Conservation (phyloP, 768 basidiomycete genomes). For the Lactarius tabidus region DNA sequence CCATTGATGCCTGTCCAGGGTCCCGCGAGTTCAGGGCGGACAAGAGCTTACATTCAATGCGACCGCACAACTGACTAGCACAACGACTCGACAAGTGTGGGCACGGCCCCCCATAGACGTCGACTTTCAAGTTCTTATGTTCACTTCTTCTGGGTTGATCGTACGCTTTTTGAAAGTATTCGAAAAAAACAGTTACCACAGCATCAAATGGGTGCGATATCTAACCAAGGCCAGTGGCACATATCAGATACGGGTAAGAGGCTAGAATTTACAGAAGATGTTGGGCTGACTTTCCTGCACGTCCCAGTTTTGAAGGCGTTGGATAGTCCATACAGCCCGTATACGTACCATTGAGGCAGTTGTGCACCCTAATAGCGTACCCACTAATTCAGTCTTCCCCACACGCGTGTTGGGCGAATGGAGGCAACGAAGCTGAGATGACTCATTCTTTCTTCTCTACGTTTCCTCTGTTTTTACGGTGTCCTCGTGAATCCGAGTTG, state of each 20-base stretch:
- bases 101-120: conserved; percentile 96
- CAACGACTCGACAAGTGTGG: conserved; percentile 94
- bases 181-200: conserved; percentile 92
- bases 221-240: conserved; percentile 90
- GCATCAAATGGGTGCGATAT: conserved; percentile 94
- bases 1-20: conserved; percentile 44
- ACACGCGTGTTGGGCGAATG: background rate
- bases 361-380: background rate
- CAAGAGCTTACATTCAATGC: conserved; percentile 85
- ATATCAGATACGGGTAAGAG: conserved; percentile 88
- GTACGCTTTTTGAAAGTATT: conserved; percentile 98
- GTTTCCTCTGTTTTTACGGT: background rate
- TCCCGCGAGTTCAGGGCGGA: conserved; percentile 88
- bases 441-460: background rate
- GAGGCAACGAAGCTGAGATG: background rate
- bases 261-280: background rate
- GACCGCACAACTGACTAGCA: conserved; percentile 77
- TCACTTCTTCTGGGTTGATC: conserved; percentile 92
- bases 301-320: conserved; percentile 21
- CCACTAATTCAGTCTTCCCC: background rate
- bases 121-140: conserved; percentile 99
- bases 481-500: conserved; percentile 1
- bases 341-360: background rate
- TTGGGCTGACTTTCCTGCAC: background rate
- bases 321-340: background rate